phyloP scores from a whole-genome alignment of 306 rosid species.

The Castanea crenata region DNA sequence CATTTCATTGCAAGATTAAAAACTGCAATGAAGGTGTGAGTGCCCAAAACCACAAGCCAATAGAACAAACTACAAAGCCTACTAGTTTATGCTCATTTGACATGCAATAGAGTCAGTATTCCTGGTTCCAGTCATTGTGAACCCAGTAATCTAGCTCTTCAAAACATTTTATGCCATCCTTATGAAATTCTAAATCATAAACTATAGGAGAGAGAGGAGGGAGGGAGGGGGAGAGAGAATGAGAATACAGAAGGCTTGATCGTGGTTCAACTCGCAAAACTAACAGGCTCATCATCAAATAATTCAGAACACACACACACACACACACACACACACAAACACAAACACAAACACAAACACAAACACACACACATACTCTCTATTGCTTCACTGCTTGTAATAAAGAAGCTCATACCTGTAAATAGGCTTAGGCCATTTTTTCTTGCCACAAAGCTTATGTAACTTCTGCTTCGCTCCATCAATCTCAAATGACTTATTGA shows the following conservation, averaged over 20 bases:
- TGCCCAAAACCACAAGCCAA: neutral
- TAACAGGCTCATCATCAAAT: neutral
- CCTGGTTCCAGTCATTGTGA: too few species aligned
- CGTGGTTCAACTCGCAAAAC: neutral
- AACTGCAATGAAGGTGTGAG: neutral
- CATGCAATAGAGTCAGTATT: neutral
- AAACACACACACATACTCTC: neutral
- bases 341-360: neutral
- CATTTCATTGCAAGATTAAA: neutral
- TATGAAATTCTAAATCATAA: neutral
- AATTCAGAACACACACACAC: neutral
- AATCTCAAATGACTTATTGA: constrained; percentile 38
- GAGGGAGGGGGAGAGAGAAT: too few species aligned
- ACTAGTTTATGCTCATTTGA: neutral
- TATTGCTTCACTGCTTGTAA: neutral
- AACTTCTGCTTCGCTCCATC: constrained; percentile 57
- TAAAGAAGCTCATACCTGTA: constrained; percentile 44
- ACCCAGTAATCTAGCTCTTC: neutral
- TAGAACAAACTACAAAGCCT: neutral
- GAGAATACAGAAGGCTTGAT: too few species aligned
- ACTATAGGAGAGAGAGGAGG: too few species aligned
- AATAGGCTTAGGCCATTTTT: constrained; percentile 58
- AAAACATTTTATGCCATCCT: neutral
- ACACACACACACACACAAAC: too few species aligned
- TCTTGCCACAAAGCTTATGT: constrained; percentile 46